Conservation (phyloP, 306 rosid species). For the Citrullus colocynthis region DNA sequence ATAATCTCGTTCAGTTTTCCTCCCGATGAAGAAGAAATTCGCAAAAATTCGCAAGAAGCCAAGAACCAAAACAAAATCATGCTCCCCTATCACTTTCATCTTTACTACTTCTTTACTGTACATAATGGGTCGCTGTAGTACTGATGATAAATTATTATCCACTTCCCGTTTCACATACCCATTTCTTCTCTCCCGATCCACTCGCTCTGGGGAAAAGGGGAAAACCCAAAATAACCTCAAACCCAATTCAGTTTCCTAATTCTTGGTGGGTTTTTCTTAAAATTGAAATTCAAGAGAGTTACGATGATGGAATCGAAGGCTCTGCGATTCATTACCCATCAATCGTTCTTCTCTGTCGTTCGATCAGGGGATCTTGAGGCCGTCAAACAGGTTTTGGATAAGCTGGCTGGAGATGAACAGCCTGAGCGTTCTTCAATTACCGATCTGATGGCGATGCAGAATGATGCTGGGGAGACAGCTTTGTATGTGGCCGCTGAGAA, state of each 20-base stretch:
- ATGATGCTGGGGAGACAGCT: constrained; percentile 65
- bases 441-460: constrained; percentile 68
- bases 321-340: constrained; percentile 56
- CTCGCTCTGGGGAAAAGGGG: no score
- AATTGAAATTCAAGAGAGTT: neutral
- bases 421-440: constrained; percentile 30
- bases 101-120: neutral
- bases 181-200: neutral
- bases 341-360: constrained; percentile 58
- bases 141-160: neutral
- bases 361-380: constrained; percentile 67
- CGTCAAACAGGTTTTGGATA: constrained; percentile 30
- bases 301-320: constrained; percentile 52
- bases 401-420: constrained; percentile 35
- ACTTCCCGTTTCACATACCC: neutral
- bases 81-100: neutral
- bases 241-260: neutral
- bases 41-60: neutral
- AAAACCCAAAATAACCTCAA: neutral
- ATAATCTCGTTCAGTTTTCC: neutral
- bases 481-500: constrained; percentile 61
- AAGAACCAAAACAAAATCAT: neutral
- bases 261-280: neutral
- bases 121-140: constrained; percentile 1
- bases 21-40: neutral